Evolutionary conservation across 169 alveolate genomes (phyloP).

Genomic region (Eimeria necatrix): DNA sequence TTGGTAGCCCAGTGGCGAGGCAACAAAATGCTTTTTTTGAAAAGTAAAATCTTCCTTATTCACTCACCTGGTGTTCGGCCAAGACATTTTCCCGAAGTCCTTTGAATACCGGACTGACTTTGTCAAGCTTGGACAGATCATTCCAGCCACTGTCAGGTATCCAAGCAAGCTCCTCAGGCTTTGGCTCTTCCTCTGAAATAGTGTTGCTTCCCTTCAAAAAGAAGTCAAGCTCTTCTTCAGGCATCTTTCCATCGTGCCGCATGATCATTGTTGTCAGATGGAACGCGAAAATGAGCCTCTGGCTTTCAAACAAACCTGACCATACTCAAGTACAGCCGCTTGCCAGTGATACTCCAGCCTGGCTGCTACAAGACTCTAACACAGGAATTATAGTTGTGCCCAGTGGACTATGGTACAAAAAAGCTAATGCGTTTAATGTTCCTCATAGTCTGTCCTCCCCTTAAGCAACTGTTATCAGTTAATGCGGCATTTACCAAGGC

Average conservation of each 20-base stretch:
- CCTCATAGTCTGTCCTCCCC: background rate
- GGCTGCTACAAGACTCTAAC: background rate
- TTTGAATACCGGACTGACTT: constrained; percentile 87
- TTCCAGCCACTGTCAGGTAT: constrained; percentile 95
- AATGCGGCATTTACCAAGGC: constrained; percentile 87
- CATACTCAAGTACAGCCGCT: background rate
- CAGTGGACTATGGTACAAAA: background rate
- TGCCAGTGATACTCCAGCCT: background rate
- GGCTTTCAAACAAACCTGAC: constrained; percentile 92
- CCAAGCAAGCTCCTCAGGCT: constrained; percentile 94
- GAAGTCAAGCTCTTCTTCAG: constrained; percentile 94
- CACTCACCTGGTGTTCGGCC: constrained; percentile 55
- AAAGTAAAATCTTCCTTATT: no score
- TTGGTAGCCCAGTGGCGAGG: no score
- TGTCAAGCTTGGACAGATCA: constrained; percentile 93
- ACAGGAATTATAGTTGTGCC: no score
- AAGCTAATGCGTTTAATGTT: background rate
- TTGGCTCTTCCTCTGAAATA: constrained; percentile 86
- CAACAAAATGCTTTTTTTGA: no score
- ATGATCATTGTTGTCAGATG: constrained; percentile 96
- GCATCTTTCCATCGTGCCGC: constrained; percentile 92
- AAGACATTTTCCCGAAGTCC: constrained; percentile 80
- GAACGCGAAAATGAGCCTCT: constrained; percentile 95
- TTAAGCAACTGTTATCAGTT: background rate
- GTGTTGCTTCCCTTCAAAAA: constrained; percentile 96